Evolutionary conservation across 306 rosid genomes (phyloP).

Genomic region (Trifolium dubium): DNA sequence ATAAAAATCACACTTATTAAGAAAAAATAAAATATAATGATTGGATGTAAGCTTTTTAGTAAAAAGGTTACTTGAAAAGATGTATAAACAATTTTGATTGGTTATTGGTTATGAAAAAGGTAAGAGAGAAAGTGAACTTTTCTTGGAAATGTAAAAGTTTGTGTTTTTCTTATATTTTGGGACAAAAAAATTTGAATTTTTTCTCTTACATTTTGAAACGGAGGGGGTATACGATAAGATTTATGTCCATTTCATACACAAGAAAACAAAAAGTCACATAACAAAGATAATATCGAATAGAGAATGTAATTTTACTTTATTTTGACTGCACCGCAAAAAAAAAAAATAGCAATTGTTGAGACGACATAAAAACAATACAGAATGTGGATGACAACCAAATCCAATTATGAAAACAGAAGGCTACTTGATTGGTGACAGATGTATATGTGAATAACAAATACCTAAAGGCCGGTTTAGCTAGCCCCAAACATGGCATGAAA

Average conservation of each 20-base stretch:
- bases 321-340: constrained; percentile 1
- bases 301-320: not conserved
- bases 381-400: constrained; percentile 2
- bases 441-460: not conserved
- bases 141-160: no score
- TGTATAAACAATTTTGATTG: no score
- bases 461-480: constrained; percentile 17
- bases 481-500: constrained; percentile 4
- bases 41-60: no score
- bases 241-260: not conserved
- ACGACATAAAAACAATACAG: constrained; percentile 38
- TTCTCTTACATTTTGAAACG: no score
- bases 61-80: no score
- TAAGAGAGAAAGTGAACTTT: no score
- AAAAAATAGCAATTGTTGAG: constrained; percentile 13
- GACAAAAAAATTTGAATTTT: no score
- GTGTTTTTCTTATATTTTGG: no score
- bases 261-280: not conserved
- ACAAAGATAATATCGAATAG: not conserved
- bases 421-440: constrained; percentile 2
- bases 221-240: not conserved
- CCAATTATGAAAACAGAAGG: not conserved
- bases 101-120: no score
- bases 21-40: no score
- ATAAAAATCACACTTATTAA: no score